Base-by-base conservation (phyloP, 2,329 filamentous ascomycete genomes). In the Zasmidium angulare region DNA sequence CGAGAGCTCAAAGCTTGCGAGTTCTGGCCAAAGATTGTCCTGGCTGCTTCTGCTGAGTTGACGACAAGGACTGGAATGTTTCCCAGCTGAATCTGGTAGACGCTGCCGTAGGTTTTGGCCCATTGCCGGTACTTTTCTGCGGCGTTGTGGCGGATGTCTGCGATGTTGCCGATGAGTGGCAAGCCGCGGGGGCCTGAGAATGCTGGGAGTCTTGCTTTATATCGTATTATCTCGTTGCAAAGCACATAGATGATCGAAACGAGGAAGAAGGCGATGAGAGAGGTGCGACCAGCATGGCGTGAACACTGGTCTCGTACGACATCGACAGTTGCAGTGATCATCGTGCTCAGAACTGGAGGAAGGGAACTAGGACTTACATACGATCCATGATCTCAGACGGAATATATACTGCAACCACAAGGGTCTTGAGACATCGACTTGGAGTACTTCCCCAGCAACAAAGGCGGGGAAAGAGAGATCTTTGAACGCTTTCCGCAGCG, bases 31-130 rank as follows among this genome's bases (percentile, higher is more conserved):
- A 79, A 78, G 22, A 79, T 70, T 58, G 74, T 74, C 53, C 68
- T 72, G 31, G 77, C 77, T 10, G 75, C 71, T 22, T 73, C 73
- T 0, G 77, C 76, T 46, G 68, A 76, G 61, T 78, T 79, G 46
- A 79, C 76, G 9, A 79, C 75, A 4, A 79, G 68, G 2, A 79
- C 74, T 0, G 77, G 77, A 40, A 77, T 72, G 29, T 78, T 79
- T 19, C 77, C 77, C 1, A 79, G 70, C 61, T 78, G 75, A n/a
- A 79, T 78, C 62, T 79, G 77, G 50, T 78, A 79, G 10, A 79
- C 75, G 0, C 73, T 69, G 14, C 77, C 77, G 61, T 76, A 77
- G 12, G 63, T 70, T 60, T 73, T 72, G 47, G 74, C 70, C 77
- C 77, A 79, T 56, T 76, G 65, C 10, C 76, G 72, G 56, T 79